Evolutionary conservation across 225 moss, liverwort and hornwort genomes (phyloP).

Genomic region (Lunularia cruciata): DNA sequence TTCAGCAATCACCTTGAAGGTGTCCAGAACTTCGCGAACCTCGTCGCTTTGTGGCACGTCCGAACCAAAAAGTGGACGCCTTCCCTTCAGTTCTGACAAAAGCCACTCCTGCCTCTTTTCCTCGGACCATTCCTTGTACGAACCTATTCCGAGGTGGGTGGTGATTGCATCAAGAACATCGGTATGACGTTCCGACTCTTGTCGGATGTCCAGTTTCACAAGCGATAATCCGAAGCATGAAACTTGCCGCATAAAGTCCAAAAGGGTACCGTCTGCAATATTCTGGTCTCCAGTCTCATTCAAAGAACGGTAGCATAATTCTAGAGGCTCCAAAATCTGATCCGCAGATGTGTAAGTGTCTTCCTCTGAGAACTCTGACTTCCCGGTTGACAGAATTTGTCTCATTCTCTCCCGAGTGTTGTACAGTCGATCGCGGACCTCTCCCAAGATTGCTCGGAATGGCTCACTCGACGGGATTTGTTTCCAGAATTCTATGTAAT

Average conservation of each 20-base stretch:
- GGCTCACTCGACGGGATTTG: constrained; percentile 86
- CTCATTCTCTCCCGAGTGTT: constrained; percentile 88
- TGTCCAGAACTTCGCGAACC: constrained; percentile 84
- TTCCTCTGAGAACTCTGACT: constrained; percentile 79
- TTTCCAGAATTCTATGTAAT: constrained; percentile 99
- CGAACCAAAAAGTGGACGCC: constrained; percentile 79
- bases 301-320: constrained; percentile 84
- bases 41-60: constrained; percentile 91
- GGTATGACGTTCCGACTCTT: constrained; percentile 92
- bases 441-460: constrained; percentile 78
- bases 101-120: constrained; percentile 87
- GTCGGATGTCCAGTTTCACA: constrained; percentile 89
- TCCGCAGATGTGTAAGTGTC: constrained; percentile 74
- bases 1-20: constrained; percentile 79
- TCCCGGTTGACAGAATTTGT: constrained; percentile 67
- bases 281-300: constrained; percentile 92
- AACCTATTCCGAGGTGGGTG: constrained; percentile 76
- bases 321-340: constrained; percentile 91
- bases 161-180: constrained; percentile 94
- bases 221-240: constrained; percentile 90
- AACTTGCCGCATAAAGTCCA: constrained; percentile 97
- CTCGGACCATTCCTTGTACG: constrained; percentile 86
- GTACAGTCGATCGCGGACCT: constrained; percentile 89
- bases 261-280: constrained; percentile 87
- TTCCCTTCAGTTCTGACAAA: constrained; percentile 75